Evolutionary conservation across 108 stramenopile species (phyloP).

Genomic region (Nitzschia palea): DNA sequence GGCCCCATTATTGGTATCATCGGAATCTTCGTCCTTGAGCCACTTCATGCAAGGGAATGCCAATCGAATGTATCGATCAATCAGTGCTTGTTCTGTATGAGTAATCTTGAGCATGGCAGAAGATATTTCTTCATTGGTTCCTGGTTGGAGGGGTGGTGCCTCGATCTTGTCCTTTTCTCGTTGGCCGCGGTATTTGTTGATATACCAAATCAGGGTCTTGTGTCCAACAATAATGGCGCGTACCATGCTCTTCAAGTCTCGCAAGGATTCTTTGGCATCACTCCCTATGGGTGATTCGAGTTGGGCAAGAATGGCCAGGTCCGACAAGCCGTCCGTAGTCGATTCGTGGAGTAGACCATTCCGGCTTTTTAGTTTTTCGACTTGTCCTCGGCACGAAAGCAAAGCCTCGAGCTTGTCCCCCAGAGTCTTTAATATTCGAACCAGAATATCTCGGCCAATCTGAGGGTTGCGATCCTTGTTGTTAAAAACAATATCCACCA

Average conservation of each 20-base stretch:
- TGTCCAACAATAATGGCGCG: conserved; percentile 89
- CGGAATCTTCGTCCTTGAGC: conserved; percentile 41
- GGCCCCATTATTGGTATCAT: conserved; percentile 6
- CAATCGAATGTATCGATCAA: conserved; percentile 77
- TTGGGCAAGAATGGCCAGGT: background rate
- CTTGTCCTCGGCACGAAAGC: conserved; percentile 4
- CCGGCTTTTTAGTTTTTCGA: conserved; percentile 3
- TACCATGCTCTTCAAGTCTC: conserved; percentile 75
- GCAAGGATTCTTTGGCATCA: conserved; percentile 36
- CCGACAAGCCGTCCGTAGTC: background rate
- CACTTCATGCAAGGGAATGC: conserved; percentile 82
- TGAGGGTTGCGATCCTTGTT: conserved; percentile 80
- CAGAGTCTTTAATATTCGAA: conserved; percentile 75
- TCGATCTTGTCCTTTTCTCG: conserved; percentile 51
- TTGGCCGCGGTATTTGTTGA: conserved; percentile 74
- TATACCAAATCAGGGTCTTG: conserved; percentile 94
- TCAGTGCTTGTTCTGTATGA: conserved; percentile 74
- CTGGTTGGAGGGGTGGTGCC: conserved; percentile 1
- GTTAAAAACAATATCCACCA: conserved; percentile 86
- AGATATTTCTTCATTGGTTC: conserved; percentile 61
- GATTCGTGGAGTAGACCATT: conserved; percentile 7
- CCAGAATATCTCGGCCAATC: conserved; percentile 78
- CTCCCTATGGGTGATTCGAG: conserved; percentile 13
- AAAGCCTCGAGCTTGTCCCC: conserved; percentile 85
- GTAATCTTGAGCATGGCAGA: conserved; percentile 62